phyloP scores from a whole-genome alignment of 352 stramenopile genomes.

The Phytophthora syringae region DNA sequence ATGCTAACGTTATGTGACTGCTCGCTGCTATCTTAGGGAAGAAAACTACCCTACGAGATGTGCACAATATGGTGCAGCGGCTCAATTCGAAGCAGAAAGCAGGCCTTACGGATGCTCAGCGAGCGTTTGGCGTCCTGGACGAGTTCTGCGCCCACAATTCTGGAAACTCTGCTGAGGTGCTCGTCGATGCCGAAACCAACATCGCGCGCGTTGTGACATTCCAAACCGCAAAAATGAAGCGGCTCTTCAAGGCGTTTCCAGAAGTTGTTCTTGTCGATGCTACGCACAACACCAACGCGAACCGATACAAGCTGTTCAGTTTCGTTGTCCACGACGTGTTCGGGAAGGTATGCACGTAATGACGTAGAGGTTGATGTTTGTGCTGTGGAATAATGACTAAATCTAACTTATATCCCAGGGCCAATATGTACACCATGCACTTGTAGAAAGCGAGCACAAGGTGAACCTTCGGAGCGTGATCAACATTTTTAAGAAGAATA shows the following conservation, averaged over 20 bases:
- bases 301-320: constrained; percentile 20
- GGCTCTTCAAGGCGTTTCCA: constrained; percentile 15
- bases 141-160: constrained; percentile 1
- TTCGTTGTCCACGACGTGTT: constrained; percentile 21
- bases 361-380: not conserved
- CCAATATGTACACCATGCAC: constrained; percentile 7
- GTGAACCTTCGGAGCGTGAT: not conserved
- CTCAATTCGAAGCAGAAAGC: not conserved
- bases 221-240: constrained; percentile 13
- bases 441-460: constrained; percentile 9
- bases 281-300: constrained; percentile 12
- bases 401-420: constrained; percentile 2
- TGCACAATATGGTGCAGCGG: constrained; percentile 16
- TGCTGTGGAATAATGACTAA: not conserved
- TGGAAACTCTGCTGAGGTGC: not conserved
- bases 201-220: constrained; percentile 8
- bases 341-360: constrained; percentile 12
- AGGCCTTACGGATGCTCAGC: not conserved
- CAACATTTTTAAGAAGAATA: constrained; percentile 7
- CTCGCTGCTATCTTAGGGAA: constrained; percentile 2
- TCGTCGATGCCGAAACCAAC: not conserved
- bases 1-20: not conserved
- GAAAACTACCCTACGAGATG: constrained; percentile 6
- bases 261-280: constrained; percentile 16
- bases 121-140: not conserved